A percentile compares a stretch with the other conserved stretches of the same genome.
These are phyloP conservation scores for Maudiozyma humilis DNA, from an alignment of 1,139 yeast genomes.

Conservation along the genomic window DNA sequence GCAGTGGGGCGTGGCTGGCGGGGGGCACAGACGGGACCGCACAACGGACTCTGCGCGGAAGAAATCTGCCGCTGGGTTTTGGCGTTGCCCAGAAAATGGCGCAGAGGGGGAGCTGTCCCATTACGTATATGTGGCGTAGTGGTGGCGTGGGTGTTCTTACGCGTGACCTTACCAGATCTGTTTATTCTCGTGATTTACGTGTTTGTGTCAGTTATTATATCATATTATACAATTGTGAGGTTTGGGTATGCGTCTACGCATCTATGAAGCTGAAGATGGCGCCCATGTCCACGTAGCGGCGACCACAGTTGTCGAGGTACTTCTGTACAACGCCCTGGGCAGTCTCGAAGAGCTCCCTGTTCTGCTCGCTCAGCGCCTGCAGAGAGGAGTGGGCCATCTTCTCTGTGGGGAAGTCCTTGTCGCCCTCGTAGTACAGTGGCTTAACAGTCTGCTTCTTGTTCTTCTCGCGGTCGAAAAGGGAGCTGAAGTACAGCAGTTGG, in stretches of 20 bases:
- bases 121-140: no score
- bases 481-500: slow-evolving; percentile 71
- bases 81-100: no score
- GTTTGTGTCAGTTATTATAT: background rate
- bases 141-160: no score
- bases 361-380: slow-evolving; percentile 73
- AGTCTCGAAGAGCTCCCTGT: slow-evolving; percentile 51
- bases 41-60: no score
- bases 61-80: no score
- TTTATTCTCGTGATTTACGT: background rate
- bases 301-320: slow-evolving; percentile 76
- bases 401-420: slow-evolving; percentile 34
- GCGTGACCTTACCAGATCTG: background rate
- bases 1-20: no score
- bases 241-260: background rate
- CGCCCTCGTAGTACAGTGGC: slow-evolving; percentile 37
- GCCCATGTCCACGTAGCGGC: slow-evolving; percentile 85
- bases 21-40: background rate
- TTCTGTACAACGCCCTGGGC: slow-evolving; percentile 59
- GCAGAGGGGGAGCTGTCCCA: no score
- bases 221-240: background rate
- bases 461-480: slow-evolving; percentile 76
- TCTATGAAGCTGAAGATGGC: slow-evolving; percentile 57
- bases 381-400: slow-evolving; percentile 48
- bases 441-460: slow-evolving; percentile 52